A percentile compares a stretch with the other conserved stretches of the same genome.
Evolutionary conservation across 2,329 filamentous ascomycete species (phyloP).

Genomic region (Incumbomyces delicatus): DNA sequence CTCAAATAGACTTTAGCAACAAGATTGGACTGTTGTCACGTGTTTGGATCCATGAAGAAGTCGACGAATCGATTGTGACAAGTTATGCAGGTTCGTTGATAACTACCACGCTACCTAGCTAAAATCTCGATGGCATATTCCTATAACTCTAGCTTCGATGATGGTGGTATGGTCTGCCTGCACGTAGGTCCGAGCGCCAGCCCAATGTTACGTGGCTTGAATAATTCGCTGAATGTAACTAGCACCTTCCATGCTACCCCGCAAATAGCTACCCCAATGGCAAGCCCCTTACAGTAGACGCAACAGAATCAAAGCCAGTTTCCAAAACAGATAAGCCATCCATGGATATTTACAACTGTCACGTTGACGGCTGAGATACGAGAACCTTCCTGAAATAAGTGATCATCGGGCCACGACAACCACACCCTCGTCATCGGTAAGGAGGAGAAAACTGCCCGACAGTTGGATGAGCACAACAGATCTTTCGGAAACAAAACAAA

Average conservation of each 20-base stretch:
- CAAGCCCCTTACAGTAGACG: constrained; percentile 8
- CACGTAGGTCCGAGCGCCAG: neutral
- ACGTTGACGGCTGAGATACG: no score
- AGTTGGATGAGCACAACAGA: no score
- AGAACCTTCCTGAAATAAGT: no score
- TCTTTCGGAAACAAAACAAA: no score
- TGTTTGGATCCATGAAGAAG: neutral
- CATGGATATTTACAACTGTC: no score
- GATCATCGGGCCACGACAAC: no score
- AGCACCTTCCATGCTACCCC: constrained; percentile 3
- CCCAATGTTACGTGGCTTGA: neutral
- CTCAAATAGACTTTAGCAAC: neutral
- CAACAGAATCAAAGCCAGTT: neutral
- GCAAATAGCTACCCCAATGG: constrained; percentile 1
- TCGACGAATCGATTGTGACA: neutral
- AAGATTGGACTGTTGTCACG: constrained; percentile 1
- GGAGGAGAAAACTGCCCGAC: no score
- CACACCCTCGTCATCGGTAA: no score
- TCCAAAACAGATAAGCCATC: no score
- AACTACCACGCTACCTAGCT: neutral
- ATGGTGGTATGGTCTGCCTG: neutral
- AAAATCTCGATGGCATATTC: neutral
- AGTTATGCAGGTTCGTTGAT: no score
- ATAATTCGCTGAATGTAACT: neutral
- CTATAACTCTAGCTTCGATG: neutral